Percentiles rank a stretch among this genome's conserved stretches.
Evolutionary conservation across 768 basidiomycete genomes (phyloP).

Genomic region (Sarcomyxa edulis): DNA sequence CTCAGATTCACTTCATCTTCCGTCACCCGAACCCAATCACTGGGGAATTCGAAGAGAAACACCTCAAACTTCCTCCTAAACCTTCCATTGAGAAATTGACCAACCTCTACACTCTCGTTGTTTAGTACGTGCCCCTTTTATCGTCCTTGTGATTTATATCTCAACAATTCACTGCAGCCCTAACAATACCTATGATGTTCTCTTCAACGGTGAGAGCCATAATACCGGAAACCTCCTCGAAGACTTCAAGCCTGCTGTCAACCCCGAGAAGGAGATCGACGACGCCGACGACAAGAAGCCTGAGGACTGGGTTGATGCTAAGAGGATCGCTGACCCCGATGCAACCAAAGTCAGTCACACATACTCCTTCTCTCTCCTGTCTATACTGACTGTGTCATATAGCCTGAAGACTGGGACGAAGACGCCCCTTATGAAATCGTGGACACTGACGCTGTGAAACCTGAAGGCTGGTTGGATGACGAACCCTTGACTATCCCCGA

Average conservation of each 20-base stretch:
- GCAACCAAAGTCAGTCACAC: constrained; percentile 63
- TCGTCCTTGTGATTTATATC: neutral
- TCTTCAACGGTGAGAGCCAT: constrained; percentile 81
- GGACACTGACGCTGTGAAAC: constrained; percentile 85
- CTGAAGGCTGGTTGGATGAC: constrained; percentile 93
- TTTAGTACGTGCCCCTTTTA: constrained; percentile 57
- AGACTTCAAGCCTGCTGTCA: constrained; percentile 91
- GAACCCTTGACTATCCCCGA: constrained; percentile 80
- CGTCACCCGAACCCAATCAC: constrained; percentile 92
- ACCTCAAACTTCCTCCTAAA: constrained; percentile 74
- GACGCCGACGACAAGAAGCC: constrained; percentile 92
- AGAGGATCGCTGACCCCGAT: constrained; percentile 79
- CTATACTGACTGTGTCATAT: constrained; percentile 2
- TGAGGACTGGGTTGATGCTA: constrained; percentile 85
- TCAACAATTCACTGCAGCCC: constrained; percentile 67
- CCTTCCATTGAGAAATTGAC: constrained; percentile 88
- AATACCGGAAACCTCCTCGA: constrained; percentile 83
- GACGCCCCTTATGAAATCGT: constrained; percentile 88
- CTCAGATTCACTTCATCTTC: constrained; percentile 97
- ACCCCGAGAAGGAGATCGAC: constrained; percentile 90
- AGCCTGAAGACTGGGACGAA: constrained; percentile 98
- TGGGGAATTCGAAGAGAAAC: constrained; percentile 95
- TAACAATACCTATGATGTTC: constrained; percentile 90
- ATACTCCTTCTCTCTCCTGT: neutral
- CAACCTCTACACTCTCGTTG: constrained; percentile 90